phyloP scores from a whole-genome alignment of 306 rosid genomes.

The Vicia faba region DNA sequence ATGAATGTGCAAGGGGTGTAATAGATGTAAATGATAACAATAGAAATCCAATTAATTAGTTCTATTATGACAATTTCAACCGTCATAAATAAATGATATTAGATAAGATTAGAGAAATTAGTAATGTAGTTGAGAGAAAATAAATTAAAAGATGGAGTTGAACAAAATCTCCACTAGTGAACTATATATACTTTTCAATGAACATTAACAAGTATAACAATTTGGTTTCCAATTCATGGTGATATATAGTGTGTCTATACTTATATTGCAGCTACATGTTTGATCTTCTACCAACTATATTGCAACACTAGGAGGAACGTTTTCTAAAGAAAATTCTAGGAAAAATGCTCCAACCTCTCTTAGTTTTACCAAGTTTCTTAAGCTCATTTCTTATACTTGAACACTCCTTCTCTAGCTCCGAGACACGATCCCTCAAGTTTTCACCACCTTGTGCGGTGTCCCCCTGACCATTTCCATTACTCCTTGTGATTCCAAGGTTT shows the following conservation, averaged over 20 bases:
- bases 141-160: not conserved
- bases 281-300: constrained; percentile 30
- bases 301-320: constrained; percentile 46
- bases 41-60: too few relatives aligned
- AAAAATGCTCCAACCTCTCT: constrained; percentile 74
- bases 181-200: not conserved
- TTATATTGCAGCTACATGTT: constrained; percentile 31
- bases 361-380: constrained; percentile 58
- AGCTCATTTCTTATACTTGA: constrained; percentile 67
- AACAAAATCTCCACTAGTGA: not conserved
- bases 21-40: too few relatives aligned
- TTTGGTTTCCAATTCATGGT: constrained; percentile 20
- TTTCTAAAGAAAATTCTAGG: constrained; percentile 60
- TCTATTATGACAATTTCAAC: too few relatives aligned
- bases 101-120: not conserved
- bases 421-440: constrained; percentile 68
- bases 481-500: constrained; percentile 49
- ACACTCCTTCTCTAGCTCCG: constrained; percentile 78
- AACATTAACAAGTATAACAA: constrained; percentile 1
- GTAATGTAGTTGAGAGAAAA: not conserved
- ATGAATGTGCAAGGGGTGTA: too few relatives aligned
- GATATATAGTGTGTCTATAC: constrained; percentile 21
- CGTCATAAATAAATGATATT: too few relatives aligned
- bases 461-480: constrained; percentile 38
- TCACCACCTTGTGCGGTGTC: constrained; percentile 45